These are phyloP conservation scores for Maudiozyma serrabonitensis DNA, from an alignment of 805 yeast genomes.

Conservation along the genomic window DNA sequence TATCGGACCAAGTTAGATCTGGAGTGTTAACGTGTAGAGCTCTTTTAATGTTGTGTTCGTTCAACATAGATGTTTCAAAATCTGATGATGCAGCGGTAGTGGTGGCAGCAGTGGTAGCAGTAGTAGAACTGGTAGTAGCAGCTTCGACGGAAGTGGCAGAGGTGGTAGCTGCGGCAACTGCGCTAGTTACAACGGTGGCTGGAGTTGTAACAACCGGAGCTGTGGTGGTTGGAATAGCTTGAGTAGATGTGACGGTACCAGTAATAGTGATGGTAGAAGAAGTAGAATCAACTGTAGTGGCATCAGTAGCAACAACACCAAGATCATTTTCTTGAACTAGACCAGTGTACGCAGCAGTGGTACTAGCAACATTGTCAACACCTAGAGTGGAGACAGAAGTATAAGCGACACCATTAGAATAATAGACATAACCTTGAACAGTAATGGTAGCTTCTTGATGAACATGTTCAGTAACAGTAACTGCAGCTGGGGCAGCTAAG, in stretches of 20 bases:
- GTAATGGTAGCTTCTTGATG: conserved; percentile 19
- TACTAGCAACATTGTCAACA: not conserved
- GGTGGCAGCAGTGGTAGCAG: conserved; percentile 8
- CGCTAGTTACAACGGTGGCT: conserved; percentile 1
- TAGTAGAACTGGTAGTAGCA: conserved; percentile 4
- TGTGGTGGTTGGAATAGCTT: conserved; percentile 12
- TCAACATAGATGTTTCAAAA: conserved; percentile 19
- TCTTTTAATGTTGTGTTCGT: conserved; percentile 43
- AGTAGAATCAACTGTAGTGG: conserved; percentile 1
- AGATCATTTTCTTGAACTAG: conserved; percentile 1
- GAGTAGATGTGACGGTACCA: conserved; percentile 1
- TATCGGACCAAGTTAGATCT: conserved; percentile 40
- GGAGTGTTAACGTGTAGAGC: conserved; percentile 24
- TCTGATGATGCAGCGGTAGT: conserved; percentile 6
- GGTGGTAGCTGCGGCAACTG: conserved; percentile 5
- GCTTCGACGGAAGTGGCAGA: conserved; percentile 4
- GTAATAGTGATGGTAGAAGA: conserved; percentile 33
- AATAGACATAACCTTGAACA: conserved; percentile 21
- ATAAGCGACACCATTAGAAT: conserved; percentile 17
- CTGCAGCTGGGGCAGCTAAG: conserved; percentile 17
- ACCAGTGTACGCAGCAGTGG: conserved; percentile 8
- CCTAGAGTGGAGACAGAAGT: conserved; percentile 17
- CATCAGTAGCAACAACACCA: conserved; percentile 10
- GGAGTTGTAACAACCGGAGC: conserved; percentile 3
- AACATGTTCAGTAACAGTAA: conserved; percentile 24